These are phyloP conservation scores for barley (Hordeum vulgare) DNA, from an alignment of 176 grass and related monocot species.

Conservation along the genomic window DNA sequence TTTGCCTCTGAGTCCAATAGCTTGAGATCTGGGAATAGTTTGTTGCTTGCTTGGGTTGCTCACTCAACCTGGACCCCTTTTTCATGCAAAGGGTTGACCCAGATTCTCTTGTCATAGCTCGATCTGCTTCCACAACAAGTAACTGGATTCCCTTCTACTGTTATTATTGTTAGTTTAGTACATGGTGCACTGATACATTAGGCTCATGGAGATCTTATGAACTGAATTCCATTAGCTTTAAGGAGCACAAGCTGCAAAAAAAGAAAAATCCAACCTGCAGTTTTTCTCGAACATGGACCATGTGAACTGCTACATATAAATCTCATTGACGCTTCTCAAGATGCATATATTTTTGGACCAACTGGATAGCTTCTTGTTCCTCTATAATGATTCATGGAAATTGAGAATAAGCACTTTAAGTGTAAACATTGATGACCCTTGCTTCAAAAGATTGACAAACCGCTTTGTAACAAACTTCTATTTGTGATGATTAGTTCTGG, in stretches of 20 bases:
- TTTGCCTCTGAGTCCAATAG: background rate
- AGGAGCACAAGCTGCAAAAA: background rate
- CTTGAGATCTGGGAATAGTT: slow-evolving; percentile 12
- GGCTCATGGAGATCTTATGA: background rate
- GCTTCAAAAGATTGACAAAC: background rate
- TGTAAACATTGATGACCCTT: background rate
- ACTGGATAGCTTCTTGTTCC: background rate
- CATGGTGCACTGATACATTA: background rate
- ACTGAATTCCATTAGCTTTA: background rate
- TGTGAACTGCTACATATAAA: background rate
- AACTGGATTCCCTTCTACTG: background rate
- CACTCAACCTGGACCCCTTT: background rate
- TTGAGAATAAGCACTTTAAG: background rate
- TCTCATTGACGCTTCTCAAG: background rate
- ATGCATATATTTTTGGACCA: background rate
- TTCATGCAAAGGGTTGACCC: slow-evolving; percentile 5
- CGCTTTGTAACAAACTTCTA: background rate
- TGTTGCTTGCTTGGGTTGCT: slow-evolving; percentile 5
- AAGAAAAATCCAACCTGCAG: too few relatives aligned
- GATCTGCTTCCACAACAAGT: background rate
- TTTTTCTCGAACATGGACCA: background rate
- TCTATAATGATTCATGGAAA: background rate
- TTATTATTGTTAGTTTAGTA: background rate
- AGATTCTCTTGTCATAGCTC: background rate
- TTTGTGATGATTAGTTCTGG: background rate